phyloP scores from a whole-genome alignment of 306 rosid genomes.

The Styphnolobium japonicum region DNA sequence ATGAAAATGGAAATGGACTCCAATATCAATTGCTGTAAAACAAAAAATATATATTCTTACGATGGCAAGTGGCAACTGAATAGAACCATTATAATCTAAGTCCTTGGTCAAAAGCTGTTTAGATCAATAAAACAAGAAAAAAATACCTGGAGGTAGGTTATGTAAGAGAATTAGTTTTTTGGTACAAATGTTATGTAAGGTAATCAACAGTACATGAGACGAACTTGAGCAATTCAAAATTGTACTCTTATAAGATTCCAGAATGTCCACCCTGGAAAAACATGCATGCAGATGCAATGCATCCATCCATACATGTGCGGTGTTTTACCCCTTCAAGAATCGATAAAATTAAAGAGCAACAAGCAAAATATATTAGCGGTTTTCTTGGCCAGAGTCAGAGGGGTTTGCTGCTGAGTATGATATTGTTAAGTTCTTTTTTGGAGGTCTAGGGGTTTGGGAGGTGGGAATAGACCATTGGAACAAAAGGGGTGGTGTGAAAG shows the following conservation, averaged over 20 bases:
- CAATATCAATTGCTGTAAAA: not conserved
- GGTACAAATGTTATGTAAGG: not conserved
- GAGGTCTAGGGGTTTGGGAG: not conserved
- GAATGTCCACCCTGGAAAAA: not conserved
- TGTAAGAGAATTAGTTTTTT: too few species aligned
- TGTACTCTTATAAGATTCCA: not conserved
- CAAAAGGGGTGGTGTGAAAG: conserved; percentile 13
- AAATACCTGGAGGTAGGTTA: not conserved
- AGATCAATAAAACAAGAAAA: not conserved
- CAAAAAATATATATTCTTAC: not conserved
- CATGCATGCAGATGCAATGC: not conserved
- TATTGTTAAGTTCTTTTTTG: not conserved
- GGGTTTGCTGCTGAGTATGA: not conserved
- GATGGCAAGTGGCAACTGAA: not conserved
- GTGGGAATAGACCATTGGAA: not conserved
- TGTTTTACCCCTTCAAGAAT: not conserved
- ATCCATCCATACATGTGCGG: not conserved
- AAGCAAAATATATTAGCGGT: not conserved
- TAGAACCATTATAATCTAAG: not conserved
- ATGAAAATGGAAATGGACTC: not conserved
- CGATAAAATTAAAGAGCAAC: not conserved
- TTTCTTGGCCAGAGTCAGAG: not conserved
- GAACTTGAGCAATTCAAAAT: not conserved
- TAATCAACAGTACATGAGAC: not conserved
- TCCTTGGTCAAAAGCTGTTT: not conserved